Base-by-base conservation (phyloP, 345 rosid species). In the Limnanthes douglasii region DNA sequence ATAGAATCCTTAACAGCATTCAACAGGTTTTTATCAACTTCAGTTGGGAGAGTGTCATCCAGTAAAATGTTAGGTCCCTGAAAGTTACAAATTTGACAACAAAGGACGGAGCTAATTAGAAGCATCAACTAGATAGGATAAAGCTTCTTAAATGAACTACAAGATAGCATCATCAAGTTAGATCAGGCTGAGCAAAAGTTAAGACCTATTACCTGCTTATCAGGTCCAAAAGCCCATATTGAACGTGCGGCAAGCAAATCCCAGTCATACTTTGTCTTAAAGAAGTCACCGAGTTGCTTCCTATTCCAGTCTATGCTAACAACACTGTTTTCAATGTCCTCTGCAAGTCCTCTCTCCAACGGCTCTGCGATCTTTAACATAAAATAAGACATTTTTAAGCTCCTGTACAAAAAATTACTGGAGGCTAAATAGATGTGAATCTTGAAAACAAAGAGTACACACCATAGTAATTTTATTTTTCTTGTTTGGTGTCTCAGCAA, bases 181-280 rank as follows among this genome's bases (percentile, higher is more conserved):
- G 13, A 9, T 10, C 35, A 22, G 21, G 6, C 34, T 14, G 32
- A 31, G 13, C 21, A 44, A 49, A 35, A 29, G 19, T n/a, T n/a
- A 43, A 39, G 28, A 15, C 26, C 17, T 31, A 11, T 43, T 43
- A 84, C 98, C 95, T 84, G 96, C 68, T 78, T 84, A 57, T 84
- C 96, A 53, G 94, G 98, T 31, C 98, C 98, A 57, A 90, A 90
- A 11, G 98, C 88, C 94, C 98, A 90, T 49, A 90, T 80, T 20
- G 98, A 90, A 44, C 94, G 79, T 5, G 94, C 92, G 5, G 98
- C 98, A 43, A 84, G 93, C 57, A 84, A 51, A 69, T 90, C 98
- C 98, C 98, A 90, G 46, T 78, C 94, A 61, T 84, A 90, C 45
- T 73, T 84, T 45, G 85, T 72, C 62, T 69, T 74, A 54, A 90